Conservation (phyloP, 2,329 filamentous ascomycete genomes). For the Verticillium isaacii region DNA sequence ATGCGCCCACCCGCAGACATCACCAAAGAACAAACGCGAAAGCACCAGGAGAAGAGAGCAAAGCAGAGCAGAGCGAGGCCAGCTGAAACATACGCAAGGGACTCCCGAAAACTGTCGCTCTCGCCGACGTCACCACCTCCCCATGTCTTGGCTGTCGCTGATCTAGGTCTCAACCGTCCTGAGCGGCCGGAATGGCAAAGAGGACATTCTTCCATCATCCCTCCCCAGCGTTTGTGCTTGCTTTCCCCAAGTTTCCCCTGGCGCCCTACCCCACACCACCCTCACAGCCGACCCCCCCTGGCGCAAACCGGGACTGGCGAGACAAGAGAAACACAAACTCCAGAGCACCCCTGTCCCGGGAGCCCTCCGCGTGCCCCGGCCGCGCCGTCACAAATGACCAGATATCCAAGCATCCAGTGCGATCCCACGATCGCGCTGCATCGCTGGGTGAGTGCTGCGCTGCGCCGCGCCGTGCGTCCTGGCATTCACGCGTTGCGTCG, state of each 20-base stretch:
- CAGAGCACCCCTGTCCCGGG: background rate
- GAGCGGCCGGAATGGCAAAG: background rate
- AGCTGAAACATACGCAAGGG: background rate
- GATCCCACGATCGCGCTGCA: background rate
- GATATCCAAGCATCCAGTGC: background rate
- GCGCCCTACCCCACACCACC: background rate
- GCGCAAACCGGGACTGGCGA: no score
- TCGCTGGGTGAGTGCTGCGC: background rate
- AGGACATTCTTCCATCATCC: background rate
- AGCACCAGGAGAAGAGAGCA: background rate
- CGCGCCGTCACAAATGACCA: background rate
- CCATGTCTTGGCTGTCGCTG: background rate
- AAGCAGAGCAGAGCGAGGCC: background rate
- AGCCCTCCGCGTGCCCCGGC: background rate
- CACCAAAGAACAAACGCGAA: background rate
- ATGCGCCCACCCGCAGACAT: no score
- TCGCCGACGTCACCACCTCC: background rate
- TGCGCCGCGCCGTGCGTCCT: background rate
- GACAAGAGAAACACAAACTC: background rate
- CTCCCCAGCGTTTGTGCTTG: background rate
- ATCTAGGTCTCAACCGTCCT: background rate
- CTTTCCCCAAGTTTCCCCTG: background rate
- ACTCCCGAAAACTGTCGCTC: background rate
- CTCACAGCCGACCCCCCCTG: background rate
- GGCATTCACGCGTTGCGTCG: no score